Evolutionary conservation across 176 grass and related monocot genomes (phyloP), one percentile per base, ranked within the genome.

Genomic region (Juncus effusus): DNA sequence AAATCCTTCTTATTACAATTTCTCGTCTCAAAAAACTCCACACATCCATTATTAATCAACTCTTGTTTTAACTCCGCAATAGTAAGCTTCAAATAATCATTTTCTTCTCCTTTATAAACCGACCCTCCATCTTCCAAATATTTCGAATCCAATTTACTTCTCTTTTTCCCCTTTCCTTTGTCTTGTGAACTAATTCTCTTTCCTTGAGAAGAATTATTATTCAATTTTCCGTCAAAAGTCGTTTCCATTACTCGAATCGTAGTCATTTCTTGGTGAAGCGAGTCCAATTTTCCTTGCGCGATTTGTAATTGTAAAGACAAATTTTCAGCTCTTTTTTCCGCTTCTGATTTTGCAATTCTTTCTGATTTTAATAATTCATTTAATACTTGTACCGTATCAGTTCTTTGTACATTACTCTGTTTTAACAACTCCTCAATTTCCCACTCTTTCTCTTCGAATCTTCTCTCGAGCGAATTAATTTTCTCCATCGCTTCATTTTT

Each of bases 201-300:
- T 15, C 76, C 73, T 82, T 66, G 79, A 65, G 76, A 80, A 5
- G 44, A 47, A 47, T 5, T 47, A 47, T 1, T 47, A 47, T 47
- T 47, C 19, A 28, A 28, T 28, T 28, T 28, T 28, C 19, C 19
- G 19, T 28, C 19, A 47, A 9, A 6, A 47, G 44, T 47, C 53
- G 67, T 93, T 54, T 93, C 84, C 57, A 69, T 51, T 65, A 93
- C 78, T 54, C 84, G 84, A 70, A 85, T 67, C 7, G 85, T 87
- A 3, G 85, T 88, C 60, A 93, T 44, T 76, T 93, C 85, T 79
- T 93, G 89, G 40, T 93, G 89, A 70, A 93, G 89, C 38, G 77
- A 55, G 74, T 93, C 89, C 40, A 93, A 76, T 85, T 85, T 93
- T 60, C 89, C 73, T 76, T 93, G 89, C 49, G 89, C 71, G n/a